phyloP scores from a whole-genome alignment of 2,329 filamentous ascomycete species.

The Colletotrichum australisinense region DNA sequence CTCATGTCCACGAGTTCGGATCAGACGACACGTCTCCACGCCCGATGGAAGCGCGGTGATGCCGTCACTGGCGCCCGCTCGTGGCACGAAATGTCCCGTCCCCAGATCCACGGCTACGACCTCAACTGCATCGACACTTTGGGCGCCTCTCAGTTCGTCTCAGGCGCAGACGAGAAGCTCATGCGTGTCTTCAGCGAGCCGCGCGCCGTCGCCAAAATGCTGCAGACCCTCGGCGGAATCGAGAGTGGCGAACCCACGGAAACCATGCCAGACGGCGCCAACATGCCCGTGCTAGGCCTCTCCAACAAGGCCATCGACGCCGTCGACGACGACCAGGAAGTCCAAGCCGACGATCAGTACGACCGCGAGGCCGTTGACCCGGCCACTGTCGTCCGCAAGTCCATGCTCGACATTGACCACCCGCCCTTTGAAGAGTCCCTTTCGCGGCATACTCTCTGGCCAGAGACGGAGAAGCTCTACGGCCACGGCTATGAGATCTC shows the following conservation, averaged over 20 bases:
- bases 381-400: conserved; percentile 66
- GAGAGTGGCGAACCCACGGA: conserved; percentile 47
- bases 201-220: conserved; percentile 80
- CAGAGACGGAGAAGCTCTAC: conserved; percentile 95
- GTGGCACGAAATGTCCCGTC: conserved; percentile 96
- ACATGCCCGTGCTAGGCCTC: conserved; percentile 93
- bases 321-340: conserved; percentile 61
- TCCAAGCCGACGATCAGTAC: conserved; percentile 55
- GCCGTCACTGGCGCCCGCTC: conserved; percentile 54
- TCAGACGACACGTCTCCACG: conserved; percentile 91
- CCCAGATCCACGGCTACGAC: conserved; percentile 98
- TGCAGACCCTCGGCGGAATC: conserved; percentile 76
- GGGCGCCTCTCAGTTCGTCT: conserved; percentile 82
- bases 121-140: conserved; percentile 92
- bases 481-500: conserved; percentile 98
- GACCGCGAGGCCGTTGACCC: conserved; percentile 67
- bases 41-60: conserved; percentile 73
- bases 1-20: conserved; percentile 90
- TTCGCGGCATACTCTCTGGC: conserved; percentile 92
- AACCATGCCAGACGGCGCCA: conserved; percentile 84
- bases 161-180: conserved; percentile 97
- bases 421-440: conserved; percentile 93
- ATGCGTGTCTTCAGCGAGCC: conserved; percentile 94
- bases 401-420: conserved; percentile 73
- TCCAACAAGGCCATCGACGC: conserved; percentile 92